Percentiles rank a stretch among this genome's conserved stretches.
These are phyloP conservation scores for Odontarrhena argentea DNA, from an alignment of 345 rosid species.

Conservation along the genomic window DNA sequence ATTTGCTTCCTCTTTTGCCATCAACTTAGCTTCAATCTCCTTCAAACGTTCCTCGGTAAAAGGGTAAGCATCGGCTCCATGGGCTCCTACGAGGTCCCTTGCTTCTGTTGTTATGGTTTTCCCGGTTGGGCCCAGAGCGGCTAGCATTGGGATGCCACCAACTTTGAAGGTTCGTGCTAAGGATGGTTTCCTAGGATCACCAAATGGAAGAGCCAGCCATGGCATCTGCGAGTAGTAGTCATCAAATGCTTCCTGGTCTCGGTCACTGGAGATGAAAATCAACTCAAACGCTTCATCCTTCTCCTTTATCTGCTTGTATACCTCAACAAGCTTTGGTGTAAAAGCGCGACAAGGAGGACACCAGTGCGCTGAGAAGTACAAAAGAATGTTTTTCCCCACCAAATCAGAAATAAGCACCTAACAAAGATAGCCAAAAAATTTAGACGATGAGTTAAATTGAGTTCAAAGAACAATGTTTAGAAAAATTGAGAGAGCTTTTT, in stretches of 20 bases:
- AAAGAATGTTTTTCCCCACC: constrained; percentile 64
- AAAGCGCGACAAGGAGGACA: constrained; percentile 65
- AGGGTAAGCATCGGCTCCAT: constrained; percentile 68
- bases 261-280: constrained; percentile 65
- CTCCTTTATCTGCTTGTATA: constrained; percentile 60
- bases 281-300: constrained; percentile 56
- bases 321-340: constrained; percentile 60
- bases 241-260: constrained; percentile 53
- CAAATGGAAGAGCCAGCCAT: constrained; percentile 73
- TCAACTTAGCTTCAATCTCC: constrained; percentile 50
- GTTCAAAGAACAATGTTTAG: not conserved
- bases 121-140: constrained; percentile 58
- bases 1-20: constrained; percentile 49
- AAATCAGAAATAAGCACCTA: constrained; percentile 61
- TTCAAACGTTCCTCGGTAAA: constrained; percentile 59
- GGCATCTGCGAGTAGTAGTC: constrained; percentile 65
- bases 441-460: not conserved
- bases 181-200: constrained; percentile 54
- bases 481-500: constrained; percentile 25
- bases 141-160: constrained; percentile 58
- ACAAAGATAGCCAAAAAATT: constrained; percentile 14
- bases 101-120: constrained; percentile 54
- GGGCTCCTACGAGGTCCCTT: constrained; percentile 40
- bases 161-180: constrained; percentile 54
- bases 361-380: constrained; percentile 82